phyloP scores from a whole-genome alignment of 441 rosid genomes.

The Corymbia calophylla region DNA sequence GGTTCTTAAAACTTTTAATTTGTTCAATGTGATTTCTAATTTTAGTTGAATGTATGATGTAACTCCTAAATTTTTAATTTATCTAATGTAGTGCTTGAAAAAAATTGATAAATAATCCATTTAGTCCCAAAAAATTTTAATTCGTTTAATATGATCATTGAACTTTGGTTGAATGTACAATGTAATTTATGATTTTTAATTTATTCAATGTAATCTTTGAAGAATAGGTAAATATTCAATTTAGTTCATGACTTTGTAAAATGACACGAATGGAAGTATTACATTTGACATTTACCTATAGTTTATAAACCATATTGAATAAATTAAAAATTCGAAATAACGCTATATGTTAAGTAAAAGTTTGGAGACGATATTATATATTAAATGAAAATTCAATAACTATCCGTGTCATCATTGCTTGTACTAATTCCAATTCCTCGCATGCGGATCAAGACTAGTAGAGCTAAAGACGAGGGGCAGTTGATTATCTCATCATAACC shows the following conservation, averaged over 20 bases:
- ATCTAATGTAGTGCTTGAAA: not conserved
- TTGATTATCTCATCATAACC: not conserved
- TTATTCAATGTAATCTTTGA: too few species aligned
- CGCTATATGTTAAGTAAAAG: too few species aligned
- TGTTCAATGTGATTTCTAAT: rapidly evolving
- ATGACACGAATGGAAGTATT: not conserved
- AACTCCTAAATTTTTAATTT: not conserved
- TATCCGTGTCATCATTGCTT: not conserved
- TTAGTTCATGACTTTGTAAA: not conserved
- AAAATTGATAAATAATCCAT: not conserved
- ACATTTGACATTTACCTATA: not conserved
- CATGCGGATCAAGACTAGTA: not conserved
- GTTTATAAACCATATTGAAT: not conserved
- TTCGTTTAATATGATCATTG: rapidly evolving
- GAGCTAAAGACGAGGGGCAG: not conserved
- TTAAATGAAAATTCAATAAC: not conserved
- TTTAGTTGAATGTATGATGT: not conserved
- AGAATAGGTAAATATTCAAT: not conserved
- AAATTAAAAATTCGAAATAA: not conserved
- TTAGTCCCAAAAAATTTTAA: not conserved
- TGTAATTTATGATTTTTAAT: not conserved
- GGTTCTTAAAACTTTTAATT: not conserved
- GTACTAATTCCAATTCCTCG: not conserved
- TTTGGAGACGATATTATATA: not conserved
- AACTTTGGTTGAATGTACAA: not conserved